Base-by-base conservation (phyloP, 139 green algal species). In the Cymbomonas tetramitiformis region DNA sequence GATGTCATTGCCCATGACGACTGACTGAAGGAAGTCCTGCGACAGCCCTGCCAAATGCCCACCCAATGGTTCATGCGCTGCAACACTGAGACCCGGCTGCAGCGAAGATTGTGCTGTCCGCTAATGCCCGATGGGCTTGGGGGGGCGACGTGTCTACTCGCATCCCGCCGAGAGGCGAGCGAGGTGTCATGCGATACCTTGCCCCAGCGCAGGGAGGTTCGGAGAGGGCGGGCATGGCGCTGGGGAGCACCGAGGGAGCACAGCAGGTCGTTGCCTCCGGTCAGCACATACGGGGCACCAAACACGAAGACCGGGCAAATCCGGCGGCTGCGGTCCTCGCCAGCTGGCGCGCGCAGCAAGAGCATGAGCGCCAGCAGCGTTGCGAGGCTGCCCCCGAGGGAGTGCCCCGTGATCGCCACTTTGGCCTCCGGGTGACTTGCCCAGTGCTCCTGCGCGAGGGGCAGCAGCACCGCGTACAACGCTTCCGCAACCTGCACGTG, bases 291-390 rank as follows among this genome's bases (percentile, higher is more conserved):
- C 1, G 91, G 79, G 0, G 82, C 63, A 19, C 91, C 91, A 72
- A 95, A 96, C 24, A 86, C 95, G 76, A 88, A 88, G 12, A 88
- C 66, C 19, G 85, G 83, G 0, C n/a, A n/a, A n/a, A n/a, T n/a
- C n/a, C n/a, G n/a, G 65, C 49, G 26, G n/a, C n/a, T n/a, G n/a
- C 2, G 55, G 36, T 58, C 33, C 19, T 21, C 18, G 0, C 57
- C 30, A 30, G 24, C 36, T 6, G 62, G 34, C 9, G 51, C 60
- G 4, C 65, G 66, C 58, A 94, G 60, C 39, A 64, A 10, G 19
- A 83, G 84, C 86, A 98, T 94, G 28, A 97, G 62, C 56, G 81
- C 68, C 25, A 98, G 71, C 52, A 95, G 54, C 5, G 76, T 85
- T 18, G 76, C 79, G 32, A 98, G 62, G 15, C 54, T 77, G 48